These are phyloP conservation scores for Lipomyces lipofer DNA, from an alignment of 805 yeast species.

Conservation along the genomic window DNA sequence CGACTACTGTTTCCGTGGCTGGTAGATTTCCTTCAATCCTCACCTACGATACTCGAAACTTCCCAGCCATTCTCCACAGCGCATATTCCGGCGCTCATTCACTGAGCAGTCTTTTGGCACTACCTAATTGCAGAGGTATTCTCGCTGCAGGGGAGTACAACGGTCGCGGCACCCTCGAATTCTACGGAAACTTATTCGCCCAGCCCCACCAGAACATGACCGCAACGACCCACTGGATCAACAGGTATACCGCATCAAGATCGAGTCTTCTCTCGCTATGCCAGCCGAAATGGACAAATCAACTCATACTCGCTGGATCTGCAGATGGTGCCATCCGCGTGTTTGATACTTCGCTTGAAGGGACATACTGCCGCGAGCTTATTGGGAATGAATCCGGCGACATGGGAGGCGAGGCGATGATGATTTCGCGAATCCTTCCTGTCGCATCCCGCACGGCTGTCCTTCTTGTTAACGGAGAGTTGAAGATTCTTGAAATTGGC, in stretches of 20 bases:
- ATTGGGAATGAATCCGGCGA: conserved; percentile 6
- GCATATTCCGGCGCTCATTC: conserved; percentile 31
- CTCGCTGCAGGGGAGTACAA: conserved; percentile 31
- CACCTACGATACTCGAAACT: conserved; percentile 20
- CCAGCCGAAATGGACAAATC: conserved; percentile 24
- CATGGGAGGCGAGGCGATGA: not conserved
- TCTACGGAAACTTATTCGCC: conserved; percentile 1
- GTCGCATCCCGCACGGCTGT: conserved; percentile 5
- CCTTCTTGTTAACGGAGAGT: conserved; percentile 14
- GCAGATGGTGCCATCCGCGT: conserved; percentile 31
- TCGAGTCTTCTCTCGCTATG: conserved; percentile 21
- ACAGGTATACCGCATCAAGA: conserved; percentile 29
- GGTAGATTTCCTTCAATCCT: conserved; percentile 29
- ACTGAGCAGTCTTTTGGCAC: conserved; percentile 11
- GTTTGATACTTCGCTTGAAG: conserved; percentile 23
- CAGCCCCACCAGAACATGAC: not conserved
- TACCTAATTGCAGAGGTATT: conserved; percentile 9
- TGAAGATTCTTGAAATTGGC: conserved; percentile 14
- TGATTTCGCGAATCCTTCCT: conserved; percentile 22
- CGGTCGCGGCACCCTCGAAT: conserved; percentile 32
- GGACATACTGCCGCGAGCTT: conserved; percentile 20
- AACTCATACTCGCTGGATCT: conserved; percentile 26
- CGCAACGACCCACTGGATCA: conserved; percentile 16
- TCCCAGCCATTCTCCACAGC: conserved; percentile 7
- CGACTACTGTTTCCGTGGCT: conserved; percentile 13